phyloP scores from a whole-genome alignment of 305 asterid genomes.

The Rubia occidens region DNA sequence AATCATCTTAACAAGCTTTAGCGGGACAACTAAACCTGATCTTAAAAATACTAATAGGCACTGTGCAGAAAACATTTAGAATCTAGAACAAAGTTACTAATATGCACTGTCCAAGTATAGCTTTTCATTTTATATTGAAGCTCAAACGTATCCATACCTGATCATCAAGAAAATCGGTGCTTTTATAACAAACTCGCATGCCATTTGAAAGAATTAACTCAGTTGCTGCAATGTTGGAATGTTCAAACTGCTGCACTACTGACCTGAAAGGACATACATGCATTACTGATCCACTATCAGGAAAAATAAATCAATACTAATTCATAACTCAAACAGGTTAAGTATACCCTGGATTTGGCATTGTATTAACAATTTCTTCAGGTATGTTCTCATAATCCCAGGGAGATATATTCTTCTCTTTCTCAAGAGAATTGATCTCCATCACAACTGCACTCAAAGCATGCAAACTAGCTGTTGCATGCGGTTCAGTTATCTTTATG shows the following conservation, averaged over 20 bases:
- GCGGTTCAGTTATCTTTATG: slow-evolving; percentile 90
- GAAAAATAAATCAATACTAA: neutral
- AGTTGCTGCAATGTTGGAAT: slow-evolving; percentile 55
- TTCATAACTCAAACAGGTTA: slow-evolving; percentile 3
- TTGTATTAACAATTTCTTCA: slow-evolving; percentile 61
- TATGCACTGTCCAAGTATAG: neutral
- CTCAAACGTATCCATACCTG: slow-evolving; percentile 46
- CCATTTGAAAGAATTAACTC: slow-evolving; percentile 87
- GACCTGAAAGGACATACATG: slow-evolving; percentile 36
- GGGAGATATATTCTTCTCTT: slow-evolving; percentile 43
- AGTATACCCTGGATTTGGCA: slow-evolving; percentile 79
- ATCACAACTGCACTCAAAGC: slow-evolving; percentile 53
- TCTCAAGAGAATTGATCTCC: slow-evolving; percentile 62
- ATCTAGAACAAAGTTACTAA: neutral
- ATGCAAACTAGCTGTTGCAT: slow-evolving; percentile 58
- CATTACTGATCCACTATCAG: slow-evolving; percentile 1
- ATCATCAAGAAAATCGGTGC: slow-evolving; percentile 85
- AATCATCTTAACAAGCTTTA: neutral
- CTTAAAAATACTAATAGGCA: neutral
- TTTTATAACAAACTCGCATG: slow-evolving; percentile 89
- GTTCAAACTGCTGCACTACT: slow-evolving; percentile 56
- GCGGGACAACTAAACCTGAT: neutral
- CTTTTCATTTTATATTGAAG: neutral
- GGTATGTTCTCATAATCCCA: slow-evolving; percentile 90
- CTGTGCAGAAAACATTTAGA: neutral